Base-by-base conservation (phyloP, 2,329 filamentous ascomycete genomes). In the Raffaelea ambrosiae region DNA sequence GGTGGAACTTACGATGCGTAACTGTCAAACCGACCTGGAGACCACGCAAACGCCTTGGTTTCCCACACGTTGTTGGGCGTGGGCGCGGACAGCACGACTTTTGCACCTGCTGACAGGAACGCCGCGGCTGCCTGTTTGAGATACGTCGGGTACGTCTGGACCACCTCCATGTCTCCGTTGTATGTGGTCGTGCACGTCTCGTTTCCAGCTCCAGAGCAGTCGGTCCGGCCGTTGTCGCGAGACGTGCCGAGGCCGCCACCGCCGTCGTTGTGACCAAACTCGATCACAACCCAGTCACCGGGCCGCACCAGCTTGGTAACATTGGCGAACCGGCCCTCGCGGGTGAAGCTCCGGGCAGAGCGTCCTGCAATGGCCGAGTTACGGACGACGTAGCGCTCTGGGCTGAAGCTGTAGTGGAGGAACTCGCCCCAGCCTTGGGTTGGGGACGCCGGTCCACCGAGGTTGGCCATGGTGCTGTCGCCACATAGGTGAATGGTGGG, bases 241-340 rank as follows among this genome's bases (percentile, higher is more conserved):
- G 26, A 53, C 9, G 55, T 66, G 46, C 54, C 57, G 3, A 78
- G 68, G 2, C 70, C 70, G 5, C 80, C 79, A 40, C 80, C 81
- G 58, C 26, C 26, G 13, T 86, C 83, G 61, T 86, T 86, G 68
- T 86, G 82, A 0, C 83, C 82, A 58, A 86, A 84, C 57, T 84
- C 80, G 50, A 86, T 83, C 48, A 85, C 67, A 10, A 84, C 79
- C 56, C 77, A 79, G 64, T 85, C 81, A 50, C 76, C 77, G 3
- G 68, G 48, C 54, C 71, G 52, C 14, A 83, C 64, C 2, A 67
- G 54, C 35, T 64, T 60, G 49, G 73, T 70, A 48, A 85, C 72
- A 4, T 70, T 68, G 26, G 67, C 61, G 65, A 86, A 87, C 14
- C 78, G 77, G 9, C 76, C 78, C 63, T 87, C 83, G 43, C 78